A percentile compares a stretch with the other conserved stretches of the same genome.
Conservation (phyloP, 2,329 filamentous ascomycete species). For the Penicillium sp. region DNA sequence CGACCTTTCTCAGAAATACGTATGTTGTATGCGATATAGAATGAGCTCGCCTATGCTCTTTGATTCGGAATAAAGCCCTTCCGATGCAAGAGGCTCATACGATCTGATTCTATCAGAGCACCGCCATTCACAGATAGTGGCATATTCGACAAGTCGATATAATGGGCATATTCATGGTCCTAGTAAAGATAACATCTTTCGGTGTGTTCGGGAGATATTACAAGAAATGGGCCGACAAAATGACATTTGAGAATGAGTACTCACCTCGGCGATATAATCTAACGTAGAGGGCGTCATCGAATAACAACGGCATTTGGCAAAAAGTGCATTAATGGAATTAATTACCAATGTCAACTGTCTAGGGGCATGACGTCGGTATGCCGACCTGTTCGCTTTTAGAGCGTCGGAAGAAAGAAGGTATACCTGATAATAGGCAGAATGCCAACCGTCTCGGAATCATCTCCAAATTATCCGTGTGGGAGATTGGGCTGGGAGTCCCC, state of each 20-base stretch:
- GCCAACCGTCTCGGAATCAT: neutral
- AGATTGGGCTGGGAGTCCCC: neutral
- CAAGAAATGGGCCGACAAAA: neutral
- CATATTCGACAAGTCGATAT: neutral
- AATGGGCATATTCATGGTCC: neutral
- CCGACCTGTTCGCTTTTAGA: constrained; percentile 10
- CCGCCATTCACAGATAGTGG: neutral
- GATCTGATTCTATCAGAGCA: neutral
- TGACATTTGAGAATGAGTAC: neutral
- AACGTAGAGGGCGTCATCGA: neutral
- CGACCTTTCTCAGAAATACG: neutral
- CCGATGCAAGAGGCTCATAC: no score
- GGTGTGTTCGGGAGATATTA: neutral
- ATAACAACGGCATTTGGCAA: no score
- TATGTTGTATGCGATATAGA: neutral
- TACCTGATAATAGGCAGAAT: neutral
- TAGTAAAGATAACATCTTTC: no score
- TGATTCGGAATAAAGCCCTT: neutral
- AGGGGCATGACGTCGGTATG: constrained; percentile 20
- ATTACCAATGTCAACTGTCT: neutral
- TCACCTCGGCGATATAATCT: neutral
- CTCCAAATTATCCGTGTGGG: neutral
- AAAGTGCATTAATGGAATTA: no score
- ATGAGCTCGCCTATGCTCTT: neutral
- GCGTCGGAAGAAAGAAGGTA: neutral